These are phyloP conservation scores for Comarum palustre DNA, from an alignment of 306 rosid genomes.

Conservation along the genomic window DNA sequence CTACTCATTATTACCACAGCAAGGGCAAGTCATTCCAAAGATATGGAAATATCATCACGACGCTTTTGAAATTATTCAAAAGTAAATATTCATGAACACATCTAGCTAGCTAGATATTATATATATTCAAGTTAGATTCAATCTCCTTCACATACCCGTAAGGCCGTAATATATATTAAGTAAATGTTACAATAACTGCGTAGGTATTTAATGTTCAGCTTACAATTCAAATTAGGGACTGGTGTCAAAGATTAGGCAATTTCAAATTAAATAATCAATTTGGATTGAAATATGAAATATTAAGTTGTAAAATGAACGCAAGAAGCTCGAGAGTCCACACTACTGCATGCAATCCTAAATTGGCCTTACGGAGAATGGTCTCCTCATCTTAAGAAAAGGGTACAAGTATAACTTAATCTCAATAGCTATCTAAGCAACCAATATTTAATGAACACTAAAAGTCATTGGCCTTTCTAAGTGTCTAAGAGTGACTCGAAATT, in stretches of 20 bases:
- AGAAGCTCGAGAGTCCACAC: too few species aligned
- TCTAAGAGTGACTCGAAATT: slow-evolving; percentile 17
- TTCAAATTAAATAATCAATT: neutral
- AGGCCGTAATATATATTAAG: too few species aligned
- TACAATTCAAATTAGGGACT: neutral
- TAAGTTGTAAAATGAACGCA: neutral
- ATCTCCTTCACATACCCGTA: neutral
- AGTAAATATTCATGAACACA: neutral
- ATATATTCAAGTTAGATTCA: neutral
- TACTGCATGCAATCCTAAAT: neutral
- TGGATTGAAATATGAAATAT: neutral
- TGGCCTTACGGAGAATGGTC: neutral
- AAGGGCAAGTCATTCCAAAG: slow-evolving; percentile 1
- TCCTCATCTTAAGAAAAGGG: neutral
- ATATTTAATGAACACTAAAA: slow-evolving; percentile 7
- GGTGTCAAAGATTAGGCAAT: neutral
- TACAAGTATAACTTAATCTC: neutral
- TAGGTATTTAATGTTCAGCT: neutral
- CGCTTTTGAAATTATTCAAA: neutral
- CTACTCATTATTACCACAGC: neutral
- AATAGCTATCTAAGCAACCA: neutral
- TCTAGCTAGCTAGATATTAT: neutral
- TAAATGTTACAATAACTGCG: too few species aligned
- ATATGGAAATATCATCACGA: neutral
- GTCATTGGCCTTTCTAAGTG: slow-evolving; percentile 26